Evolutionary conservation across 805 yeast species (phyloP).

Genomic region (Metschnikowia vanudenii): DNA sequence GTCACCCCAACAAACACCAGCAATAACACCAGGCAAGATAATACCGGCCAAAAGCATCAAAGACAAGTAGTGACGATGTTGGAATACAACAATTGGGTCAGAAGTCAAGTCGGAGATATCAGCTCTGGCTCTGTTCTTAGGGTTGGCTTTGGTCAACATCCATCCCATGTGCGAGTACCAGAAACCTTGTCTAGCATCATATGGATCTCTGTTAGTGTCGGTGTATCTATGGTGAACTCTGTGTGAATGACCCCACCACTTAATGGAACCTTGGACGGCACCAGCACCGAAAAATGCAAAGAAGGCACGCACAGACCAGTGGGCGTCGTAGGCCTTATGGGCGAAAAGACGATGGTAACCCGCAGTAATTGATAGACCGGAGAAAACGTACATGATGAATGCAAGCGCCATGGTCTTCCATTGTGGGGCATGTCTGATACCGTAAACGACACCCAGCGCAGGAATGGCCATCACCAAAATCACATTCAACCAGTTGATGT

Average conservation of each 20-base stretch:
- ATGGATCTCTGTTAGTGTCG: constrained; percentile 80
- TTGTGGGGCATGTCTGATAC: constrained; percentile 49
- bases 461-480: constrained; percentile 65
- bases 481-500: constrained; percentile 76
- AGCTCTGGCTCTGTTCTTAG: constrained; percentile 77
- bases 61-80: constrained; percentile 72
- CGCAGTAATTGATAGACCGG: constrained; percentile 78
- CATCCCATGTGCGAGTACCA: constrained; percentile 86
- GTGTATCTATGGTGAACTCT: constrained; percentile 86
- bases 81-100: constrained; percentile 78
- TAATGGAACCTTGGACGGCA: constrained; percentile 79
- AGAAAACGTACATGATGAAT: constrained; percentile 50
- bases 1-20: constrained; percentile 31
- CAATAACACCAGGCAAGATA: constrained; percentile 54
- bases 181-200: constrained; percentile 80
- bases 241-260: constrained; percentile 88
- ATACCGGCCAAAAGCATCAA: constrained; percentile 62
- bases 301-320: constrained; percentile 57
- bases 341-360: constrained; percentile 83
- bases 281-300: constrained; percentile 81
- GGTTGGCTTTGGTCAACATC: constrained; percentile 81
- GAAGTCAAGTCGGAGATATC: constrained; percentile 73
- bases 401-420: constrained; percentile 54
- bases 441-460: constrained; percentile 46
- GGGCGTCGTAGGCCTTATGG: constrained; percentile 69